Base-by-base conservation (phyloP, 169 alveolate genomes). In the Plasmodium gaboni region DNA sequence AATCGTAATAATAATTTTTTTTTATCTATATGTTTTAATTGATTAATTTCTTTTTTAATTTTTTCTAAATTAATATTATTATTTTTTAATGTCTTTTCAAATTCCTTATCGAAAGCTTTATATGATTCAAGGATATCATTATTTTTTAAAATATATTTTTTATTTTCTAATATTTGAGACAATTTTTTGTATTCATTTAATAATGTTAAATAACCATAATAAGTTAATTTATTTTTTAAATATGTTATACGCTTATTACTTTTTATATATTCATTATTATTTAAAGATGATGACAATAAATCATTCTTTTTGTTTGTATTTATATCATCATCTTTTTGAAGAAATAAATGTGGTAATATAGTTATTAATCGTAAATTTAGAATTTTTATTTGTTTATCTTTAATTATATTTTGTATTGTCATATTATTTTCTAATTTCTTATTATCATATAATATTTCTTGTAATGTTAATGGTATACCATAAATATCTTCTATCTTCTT, bases 381-480 rank as follows among this genome's bases (percentile, higher is more conserved):
- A 8, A 85, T 7, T 12, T 85, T 59, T 24, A 85, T 85, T 44
- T 85, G 57, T 17, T 69, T 85, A 6, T 55, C 91, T 32, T 85
- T 70, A 10, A 32, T 60, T 85, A 85, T 42, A 22, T 60, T 19
- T 70, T 70, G 13, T 9, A 85, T 70, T 22, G 51, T 32, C 60
- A 85, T 9, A 26, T 69, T 22, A 69, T 85, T 59, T 59, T 42
- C 28, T 69, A 85, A 38, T 15, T 32, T 2, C 69, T 85, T 69
- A 8, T 50, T 46, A 69, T 85, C 87, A 32, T 70, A 85, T 6
- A 85, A 2, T 59, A 85, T 42, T 59, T 85, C 74, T 48, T 85
- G 91, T 10, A 85, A 70, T 7, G 12, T 55, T 46, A 46, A 28
- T 15, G 91, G 91, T 46, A 85, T 85, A 38, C 91, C 91, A 51